Percentiles rank a stretch among this genome's conserved stretches.
phyloP scores from a whole-genome alignment of 345 rosid species.

The Citrus inodora region DNA sequence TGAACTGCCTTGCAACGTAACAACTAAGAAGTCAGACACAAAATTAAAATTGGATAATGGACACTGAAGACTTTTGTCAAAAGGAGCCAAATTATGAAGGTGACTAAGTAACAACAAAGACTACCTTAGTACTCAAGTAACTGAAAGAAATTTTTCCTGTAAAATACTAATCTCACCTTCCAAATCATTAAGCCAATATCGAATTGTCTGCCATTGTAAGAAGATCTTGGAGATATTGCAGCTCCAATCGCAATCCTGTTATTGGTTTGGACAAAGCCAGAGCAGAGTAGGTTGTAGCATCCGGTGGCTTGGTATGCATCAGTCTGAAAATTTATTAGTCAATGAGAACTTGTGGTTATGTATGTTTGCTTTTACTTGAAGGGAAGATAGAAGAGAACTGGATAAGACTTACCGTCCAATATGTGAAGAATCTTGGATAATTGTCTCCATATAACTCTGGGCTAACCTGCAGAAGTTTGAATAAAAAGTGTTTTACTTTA shows the following conservation, averaged over 20 bases:
- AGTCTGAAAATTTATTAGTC: slow-evolving; percentile 40
- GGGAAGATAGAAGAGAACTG: background rate
- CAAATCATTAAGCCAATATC: slow-evolving; percentile 85
- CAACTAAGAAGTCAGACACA: background rate
- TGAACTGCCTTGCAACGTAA: background rate
- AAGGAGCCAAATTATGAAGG: background rate
- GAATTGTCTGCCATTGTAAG: slow-evolving; percentile 80
- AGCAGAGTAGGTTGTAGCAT: slow-evolving; percentile 92
- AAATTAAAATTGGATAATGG: background rate
- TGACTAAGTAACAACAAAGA: background rate
- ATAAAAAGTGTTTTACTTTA: background rate
- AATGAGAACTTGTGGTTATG: background rate
- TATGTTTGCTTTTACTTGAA: background rate
- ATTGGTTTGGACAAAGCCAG: slow-evolving; percentile 95
- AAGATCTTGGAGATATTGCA: slow-evolving; percentile 93
- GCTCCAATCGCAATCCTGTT: slow-evolving; percentile 92
- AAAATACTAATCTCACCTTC: slow-evolving; percentile 57
- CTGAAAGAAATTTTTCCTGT: background rate
- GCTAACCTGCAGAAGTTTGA: slow-evolving; percentile 65
- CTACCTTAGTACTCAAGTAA: background rate
- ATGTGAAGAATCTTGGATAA: slow-evolving; percentile 94
- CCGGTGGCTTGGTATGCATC: slow-evolving; percentile 99
- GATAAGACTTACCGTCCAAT: slow-evolving; percentile 78
- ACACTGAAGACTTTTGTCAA: background rate
- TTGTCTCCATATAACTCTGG: slow-evolving; percentile 93